Conservation (phyloP, 1,284 basidiomycete genomes). For the Porodaedalea pini region DNA sequence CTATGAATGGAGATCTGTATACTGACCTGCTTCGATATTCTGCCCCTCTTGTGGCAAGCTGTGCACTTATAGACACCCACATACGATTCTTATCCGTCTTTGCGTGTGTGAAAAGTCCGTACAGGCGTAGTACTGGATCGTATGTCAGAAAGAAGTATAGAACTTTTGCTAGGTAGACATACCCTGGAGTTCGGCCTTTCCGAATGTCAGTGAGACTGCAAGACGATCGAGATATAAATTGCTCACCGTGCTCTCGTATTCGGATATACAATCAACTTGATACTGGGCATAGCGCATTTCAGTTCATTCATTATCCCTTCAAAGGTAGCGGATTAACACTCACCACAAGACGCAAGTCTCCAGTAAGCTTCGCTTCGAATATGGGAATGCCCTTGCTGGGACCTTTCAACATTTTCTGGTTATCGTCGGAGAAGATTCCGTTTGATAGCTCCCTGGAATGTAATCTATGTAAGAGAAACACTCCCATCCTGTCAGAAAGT, state of each 20-base stretch:
- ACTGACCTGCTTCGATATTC: constrained; percentile 41
- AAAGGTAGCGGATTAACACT: constrained; percentile 23
- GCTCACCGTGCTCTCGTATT: constrained; percentile 48
- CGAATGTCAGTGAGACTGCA: too few relatives aligned
- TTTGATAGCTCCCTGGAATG: constrained; percentile 55
- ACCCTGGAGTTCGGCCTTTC: constrained; percentile 61
- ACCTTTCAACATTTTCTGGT: constrained; percentile 59
- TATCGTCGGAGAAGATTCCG: constrained; percentile 64
- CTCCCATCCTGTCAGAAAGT: not conserved
- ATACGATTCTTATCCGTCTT: constrained; percentile 50
- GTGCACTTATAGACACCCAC: constrained; percentile 54
- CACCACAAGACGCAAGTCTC: constrained; percentile 59
- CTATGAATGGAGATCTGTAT: not conserved
- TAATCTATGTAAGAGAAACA: not conserved
- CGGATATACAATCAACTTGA: constrained; percentile 56
- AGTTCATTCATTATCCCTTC: not conserved
- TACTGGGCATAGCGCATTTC: constrained; percentile 40
- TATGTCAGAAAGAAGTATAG: not conserved
- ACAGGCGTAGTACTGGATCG: constrained; percentile 50
- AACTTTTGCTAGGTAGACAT: constrained; percentile 1
- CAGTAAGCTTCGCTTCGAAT: constrained; percentile 66
- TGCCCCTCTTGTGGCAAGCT: constrained; percentile 49
- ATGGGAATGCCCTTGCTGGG: constrained; percentile 48
- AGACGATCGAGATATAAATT: not conserved
- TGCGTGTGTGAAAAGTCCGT: constrained; percentile 60